Evolutionary conservation across 495 filamentous ascomycete genomes (phyloP), one percentile per base, ranked within the genome.

Genomic region (Melanomma pulvis-pyrius): DNA sequence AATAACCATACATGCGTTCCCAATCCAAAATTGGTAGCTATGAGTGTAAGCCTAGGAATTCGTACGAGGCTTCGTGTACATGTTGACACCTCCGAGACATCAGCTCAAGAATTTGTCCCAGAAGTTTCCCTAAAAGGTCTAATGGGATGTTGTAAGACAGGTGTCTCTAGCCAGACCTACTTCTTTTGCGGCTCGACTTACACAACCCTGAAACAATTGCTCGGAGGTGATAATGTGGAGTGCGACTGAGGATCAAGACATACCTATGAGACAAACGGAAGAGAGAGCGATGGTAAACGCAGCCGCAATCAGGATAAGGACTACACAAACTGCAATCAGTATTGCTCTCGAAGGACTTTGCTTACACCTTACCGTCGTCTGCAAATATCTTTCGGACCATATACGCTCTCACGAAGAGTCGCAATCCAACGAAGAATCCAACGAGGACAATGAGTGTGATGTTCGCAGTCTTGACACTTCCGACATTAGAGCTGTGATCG

Each of bases 1-100:
- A 71, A 41, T 11, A 67, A 13, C 63, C 63, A 71, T 1, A 71
- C 57, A 32, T 71, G 68, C 9, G 59, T 66, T 28, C 68, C 68
- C 1, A 71, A 32, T 15, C 68, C 68, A 26, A 59, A 32, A 28
- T 52, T 44, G 6, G 58, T 71, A 39, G 63, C 68, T 71, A 24
- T 3, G 22, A 32, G 3, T 48, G 22, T 71, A 4, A 67, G 52
- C 36, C n/a, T 17, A n/a, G n/a, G n/a, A 15, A 5, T 34, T 34
- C 30, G 12, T 34, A 12, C 30, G 30, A 34, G 12, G 5, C 4
- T 34, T 34, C 12, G 4, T 34, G 4, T 34, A 4, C 30, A 34
- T 34, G 30, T 34, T 12, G 30, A 5, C 30, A 34, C 30, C 30
- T 12, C 30, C 30, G 30, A 34, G 12, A 4, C 4, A 34, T 5